These are phyloP conservation scores for Pichia eremophila DNA, from an alignment of 805 yeast genomes.

Conservation along the genomic window DNA sequence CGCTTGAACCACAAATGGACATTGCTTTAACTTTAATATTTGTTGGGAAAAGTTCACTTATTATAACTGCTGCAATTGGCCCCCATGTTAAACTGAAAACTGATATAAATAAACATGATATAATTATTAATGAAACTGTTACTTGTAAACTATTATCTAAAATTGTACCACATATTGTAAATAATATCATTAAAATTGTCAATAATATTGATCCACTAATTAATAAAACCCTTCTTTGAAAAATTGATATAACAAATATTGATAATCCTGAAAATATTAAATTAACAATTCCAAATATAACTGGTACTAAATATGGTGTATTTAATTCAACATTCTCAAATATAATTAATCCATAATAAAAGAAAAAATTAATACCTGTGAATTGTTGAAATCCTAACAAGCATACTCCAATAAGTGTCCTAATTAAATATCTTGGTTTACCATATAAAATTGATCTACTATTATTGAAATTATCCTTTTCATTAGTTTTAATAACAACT, in stretches of 20 bases:
- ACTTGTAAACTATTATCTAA: conserved; percentile 32
- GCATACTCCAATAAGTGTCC: conserved; percentile 23
- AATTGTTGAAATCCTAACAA: conserved; percentile 35
- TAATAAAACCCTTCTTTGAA: conserved; percentile 39
- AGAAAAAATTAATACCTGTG: conserved; percentile 59
- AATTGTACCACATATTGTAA: conserved; percentile 47
- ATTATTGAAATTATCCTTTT: not conserved
- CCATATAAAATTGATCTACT: conserved; percentile 17
- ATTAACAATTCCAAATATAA: conserved; percentile 46
- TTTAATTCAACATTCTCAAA: conserved; percentile 42
- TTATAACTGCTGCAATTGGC: conserved; percentile 56
- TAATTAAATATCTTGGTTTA: conserved; percentile 21
- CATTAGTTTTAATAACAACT: not conserved
- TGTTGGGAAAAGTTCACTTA: conserved; percentile 57
- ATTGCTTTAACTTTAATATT: conserved; percentile 46
- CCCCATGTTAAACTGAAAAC: conserved; percentile 69
- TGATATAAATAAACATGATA: conserved; percentile 49
- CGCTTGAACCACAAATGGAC: conserved; percentile 49
- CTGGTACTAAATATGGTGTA: conserved; percentile 48
- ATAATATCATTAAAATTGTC: conserved; percentile 44
- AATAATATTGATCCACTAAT: conserved; percentile 40
- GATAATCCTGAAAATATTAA: conserved; percentile 43
- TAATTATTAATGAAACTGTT: conserved; percentile 43
- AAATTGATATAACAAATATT: conserved; percentile 36
- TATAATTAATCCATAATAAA: conserved; percentile 56